These are phyloP conservation scores for Eucalyptus victrix DNA, from an alignment of 345 rosid species.

Conservation along the genomic window DNA sequence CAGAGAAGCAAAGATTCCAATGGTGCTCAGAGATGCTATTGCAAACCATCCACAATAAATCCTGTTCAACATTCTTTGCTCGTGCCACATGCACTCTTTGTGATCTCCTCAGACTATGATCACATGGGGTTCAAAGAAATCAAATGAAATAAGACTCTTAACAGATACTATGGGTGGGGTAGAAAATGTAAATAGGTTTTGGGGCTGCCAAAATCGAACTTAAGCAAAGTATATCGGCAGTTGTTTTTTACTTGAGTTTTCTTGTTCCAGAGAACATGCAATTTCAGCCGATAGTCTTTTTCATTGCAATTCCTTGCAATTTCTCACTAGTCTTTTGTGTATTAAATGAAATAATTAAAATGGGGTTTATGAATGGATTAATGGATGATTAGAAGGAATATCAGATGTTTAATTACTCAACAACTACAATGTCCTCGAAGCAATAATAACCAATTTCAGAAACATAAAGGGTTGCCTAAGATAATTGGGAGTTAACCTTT, in stretches of 20 bases:
- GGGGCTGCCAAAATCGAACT: too few relatives aligned
- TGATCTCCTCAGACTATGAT: neutral
- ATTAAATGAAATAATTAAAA: neutral
- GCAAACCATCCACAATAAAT: conserved; percentile 29
- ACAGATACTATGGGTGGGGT: too few relatives aligned
- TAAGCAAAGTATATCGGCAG: accelerated
- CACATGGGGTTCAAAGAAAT: neutral
- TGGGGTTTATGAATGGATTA: neutral
- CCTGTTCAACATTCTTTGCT: neutral
- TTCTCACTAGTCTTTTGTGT: too few relatives aligned
- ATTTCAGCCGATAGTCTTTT: too few relatives aligned
- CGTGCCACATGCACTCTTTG: neutral
- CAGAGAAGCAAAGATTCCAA: conserved; percentile 35
- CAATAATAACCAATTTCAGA: neutral
- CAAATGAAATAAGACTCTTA: neutral
- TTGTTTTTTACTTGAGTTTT: neutral
- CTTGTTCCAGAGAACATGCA: too few relatives aligned
- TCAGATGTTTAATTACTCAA: neutral
- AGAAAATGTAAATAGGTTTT: too few relatives aligned
- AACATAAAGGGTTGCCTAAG: neutral
- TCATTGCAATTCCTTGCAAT: too few relatives aligned
- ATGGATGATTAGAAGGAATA: neutral
- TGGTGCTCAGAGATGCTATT: conserved; percentile 47
- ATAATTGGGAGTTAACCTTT: neutral
- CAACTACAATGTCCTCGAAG: neutral